Evolutionary conservation across 2,329 filamentous ascomycete genomes (phyloP), one percentile per base, ranked within the genome.

Genomic region (Fusarium neocosmosporiellum): DNA sequence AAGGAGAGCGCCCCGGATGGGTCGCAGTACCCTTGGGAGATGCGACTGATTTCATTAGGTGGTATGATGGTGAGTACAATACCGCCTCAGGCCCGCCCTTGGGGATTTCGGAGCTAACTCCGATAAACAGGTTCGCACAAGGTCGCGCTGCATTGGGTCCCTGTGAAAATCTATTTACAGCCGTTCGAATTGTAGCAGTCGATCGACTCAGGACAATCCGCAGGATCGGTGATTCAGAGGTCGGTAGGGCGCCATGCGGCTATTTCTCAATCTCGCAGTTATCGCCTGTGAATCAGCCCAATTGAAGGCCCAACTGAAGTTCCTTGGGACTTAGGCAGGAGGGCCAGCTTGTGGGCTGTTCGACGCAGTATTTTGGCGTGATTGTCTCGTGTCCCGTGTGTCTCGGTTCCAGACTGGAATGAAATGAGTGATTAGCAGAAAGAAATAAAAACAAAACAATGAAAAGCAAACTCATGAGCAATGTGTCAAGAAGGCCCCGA

Each of bases 61-160:
- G 68, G 29, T 69, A 69, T 57, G 41, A 71, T 13, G 43, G 69
- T 69, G 53, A 37, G 69, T 65, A 24, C 59, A 41, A 48, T 29
- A 14, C 9, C 31, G 33, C 11, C 7, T 16, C 41, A 3, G 22
- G 20, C 16, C 24, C 24, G 24, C 22, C 18, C 37, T 14, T 31
- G 5, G 34, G 24, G 20, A 24, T 63, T 27, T 57, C 48, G 50
- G 48, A 34, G 34, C 60, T 63, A 31, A 62, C 59, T 33, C 43
- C 31, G 43, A 62, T 50, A 33, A 48, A 7, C n/a, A 73, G 66
- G 41, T 46, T 39, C 57, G 8, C 14, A 24, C 14, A 24, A 6
- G 14, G 41, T 7, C 37, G 50, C 13, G 34, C 60, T 66, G 33
- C 66, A 59, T 20, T 73, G 65, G 33, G 29, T 63, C 16, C 61